Conservation (phyloP, 352 stramenopile genomes). For the Phytophthora europaea region DNA sequence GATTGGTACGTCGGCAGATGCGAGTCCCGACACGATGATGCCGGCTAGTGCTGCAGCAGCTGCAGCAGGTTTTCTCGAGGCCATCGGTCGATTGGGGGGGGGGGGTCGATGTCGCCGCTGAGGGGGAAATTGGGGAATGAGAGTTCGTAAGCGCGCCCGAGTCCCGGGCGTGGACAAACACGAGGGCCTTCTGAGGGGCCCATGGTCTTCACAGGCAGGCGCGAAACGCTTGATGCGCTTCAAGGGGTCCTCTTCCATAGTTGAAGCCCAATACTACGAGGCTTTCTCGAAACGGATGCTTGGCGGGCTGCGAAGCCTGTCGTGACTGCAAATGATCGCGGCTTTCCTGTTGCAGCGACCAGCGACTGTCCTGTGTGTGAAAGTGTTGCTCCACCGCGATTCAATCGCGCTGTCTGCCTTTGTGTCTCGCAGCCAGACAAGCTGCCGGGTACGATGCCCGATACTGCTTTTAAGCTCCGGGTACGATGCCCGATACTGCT, state of each 20-base stretch:
- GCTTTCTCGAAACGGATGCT: slow-evolving; percentile 10
- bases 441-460: too few species aligned
- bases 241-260: neutral
- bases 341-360: neutral
- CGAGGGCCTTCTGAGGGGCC: neutral
- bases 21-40: slow-evolving; percentile 14
- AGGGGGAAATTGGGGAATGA: slow-evolving; percentile 33
- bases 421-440: neutral
- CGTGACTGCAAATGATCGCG: neutral
- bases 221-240: neutral
- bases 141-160: neutral
- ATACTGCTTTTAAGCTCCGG: neutral
- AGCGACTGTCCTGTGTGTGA: neutral
- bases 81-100: slow-evolving; percentile 6
- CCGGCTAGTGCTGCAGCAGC: slow-evolving; percentile 16
- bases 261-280: neutral
- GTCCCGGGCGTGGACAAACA: neutral
- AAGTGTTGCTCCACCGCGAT: too few species aligned
- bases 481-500: neutral
- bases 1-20: slow-evolving; percentile 22
- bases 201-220: neutral
- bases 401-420: neutral
- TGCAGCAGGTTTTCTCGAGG: slow-evolving; percentile 13
- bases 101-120: slow-evolving; percentile 16
- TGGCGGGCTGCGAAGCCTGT: neutral